Conservation (phyloP, 2,329 filamentous ascomycete species). For the Dactylellina haptotyla region DNA sequence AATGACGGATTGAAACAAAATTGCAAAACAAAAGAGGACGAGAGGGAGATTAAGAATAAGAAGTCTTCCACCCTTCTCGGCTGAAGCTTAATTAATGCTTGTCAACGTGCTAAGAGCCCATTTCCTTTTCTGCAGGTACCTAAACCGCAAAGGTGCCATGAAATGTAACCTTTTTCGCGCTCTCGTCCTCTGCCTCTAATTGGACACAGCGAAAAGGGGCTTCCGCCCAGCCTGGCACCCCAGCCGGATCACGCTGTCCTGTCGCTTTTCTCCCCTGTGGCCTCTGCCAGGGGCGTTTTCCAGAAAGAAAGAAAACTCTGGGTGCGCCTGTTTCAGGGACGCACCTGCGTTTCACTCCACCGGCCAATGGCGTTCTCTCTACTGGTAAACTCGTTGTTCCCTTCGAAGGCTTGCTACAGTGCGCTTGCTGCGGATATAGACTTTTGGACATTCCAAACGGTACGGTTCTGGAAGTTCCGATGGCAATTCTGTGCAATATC, state of each 20-base stretch:
- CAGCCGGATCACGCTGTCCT: neutral
- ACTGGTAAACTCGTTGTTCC: too few relatives aligned
- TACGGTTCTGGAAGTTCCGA: conserved; percentile 11
- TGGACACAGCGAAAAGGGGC: conserved; percentile 33
- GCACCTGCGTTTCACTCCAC: conserved; percentile 33
- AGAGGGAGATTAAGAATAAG: conserved; percentile 35
- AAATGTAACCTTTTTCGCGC: conserved; percentile 12
- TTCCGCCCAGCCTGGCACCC: neutral
- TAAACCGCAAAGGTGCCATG: neutral
- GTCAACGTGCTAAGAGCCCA: conserved; percentile 2
- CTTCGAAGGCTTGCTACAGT: too few relatives aligned
- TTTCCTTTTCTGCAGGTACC: conserved; percentile 24
- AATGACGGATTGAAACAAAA: conserved; percentile 17
- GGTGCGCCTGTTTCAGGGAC: conserved; percentile 41
- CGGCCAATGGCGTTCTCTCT: conserved; percentile 37
- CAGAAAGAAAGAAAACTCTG: conserved; percentile 8
- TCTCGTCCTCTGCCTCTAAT: conserved; percentile 14
- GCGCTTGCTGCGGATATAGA: conserved; percentile 36
- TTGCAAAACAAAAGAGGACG: conserved; percentile 17
- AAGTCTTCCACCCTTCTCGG: conserved; percentile 14
- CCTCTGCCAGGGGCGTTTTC: conserved; percentile 1
- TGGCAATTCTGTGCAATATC: neutral
- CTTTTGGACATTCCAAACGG: neutral
- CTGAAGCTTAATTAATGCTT: conserved; percentile 33
- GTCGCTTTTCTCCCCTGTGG: neutral